Evolutionary conservation across 257 asterid species (phyloP).

Genomic region (Gentiana macrophylla): DNA sequence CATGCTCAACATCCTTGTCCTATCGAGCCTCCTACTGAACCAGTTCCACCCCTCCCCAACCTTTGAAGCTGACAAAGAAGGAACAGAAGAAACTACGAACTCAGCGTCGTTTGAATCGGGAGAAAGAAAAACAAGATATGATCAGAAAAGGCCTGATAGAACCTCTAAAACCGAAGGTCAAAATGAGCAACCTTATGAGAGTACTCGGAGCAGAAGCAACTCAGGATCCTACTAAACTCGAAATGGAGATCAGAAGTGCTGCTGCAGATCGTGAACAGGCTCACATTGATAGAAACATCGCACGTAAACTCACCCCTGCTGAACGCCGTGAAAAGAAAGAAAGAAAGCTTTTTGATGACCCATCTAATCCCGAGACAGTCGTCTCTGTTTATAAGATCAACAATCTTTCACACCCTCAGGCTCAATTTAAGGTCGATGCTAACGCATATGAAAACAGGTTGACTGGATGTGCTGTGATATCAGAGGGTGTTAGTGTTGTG

Average conservation of each 20-base stretch:
- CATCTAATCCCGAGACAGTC: slow-evolving; percentile 36
- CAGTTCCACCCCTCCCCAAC: slow-evolving; percentile 97
- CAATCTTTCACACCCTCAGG: slow-evolving; percentile 83
- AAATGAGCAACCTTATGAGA: slow-evolving; percentile 96
- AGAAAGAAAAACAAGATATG: slow-evolving; percentile 93
- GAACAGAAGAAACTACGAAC: slow-evolving; percentile 98
- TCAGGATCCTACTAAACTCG: slow-evolving; percentile 94
- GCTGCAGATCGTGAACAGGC: slow-evolving; percentile 99
- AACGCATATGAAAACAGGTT: slow-evolving; percentile 86
- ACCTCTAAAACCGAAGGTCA: slow-evolving; percentile 86
- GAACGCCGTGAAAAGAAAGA: slow-evolving; percentile 95
- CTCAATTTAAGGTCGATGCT: slow-evolving; percentile 76
- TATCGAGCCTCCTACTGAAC: slow-evolving; percentile 84
- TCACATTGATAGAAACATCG: slow-evolving; percentile 75
- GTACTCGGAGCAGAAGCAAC: slow-evolving; percentile 98
- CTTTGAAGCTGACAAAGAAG: slow-evolving; percentile 75
- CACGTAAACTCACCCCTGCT: slow-evolving; percentile 89
- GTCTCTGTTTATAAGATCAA: slow-evolving; percentile 78
- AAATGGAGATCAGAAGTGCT: slow-evolving; percentile 84
- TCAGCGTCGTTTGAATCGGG: slow-evolving; percentile 68
- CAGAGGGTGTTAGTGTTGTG: slow-evolving; percentile 71
- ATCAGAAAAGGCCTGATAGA: slow-evolving; percentile 77
- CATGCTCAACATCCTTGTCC: slow-evolving; percentile 89
- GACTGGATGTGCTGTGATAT: slow-evolving; percentile 67
- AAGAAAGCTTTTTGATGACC: slow-evolving; percentile 66